phyloP scores from a whole-genome alignment of 2,329 filamentous ascomycete genomes.

The Domatiomyces globalis region DNA sequence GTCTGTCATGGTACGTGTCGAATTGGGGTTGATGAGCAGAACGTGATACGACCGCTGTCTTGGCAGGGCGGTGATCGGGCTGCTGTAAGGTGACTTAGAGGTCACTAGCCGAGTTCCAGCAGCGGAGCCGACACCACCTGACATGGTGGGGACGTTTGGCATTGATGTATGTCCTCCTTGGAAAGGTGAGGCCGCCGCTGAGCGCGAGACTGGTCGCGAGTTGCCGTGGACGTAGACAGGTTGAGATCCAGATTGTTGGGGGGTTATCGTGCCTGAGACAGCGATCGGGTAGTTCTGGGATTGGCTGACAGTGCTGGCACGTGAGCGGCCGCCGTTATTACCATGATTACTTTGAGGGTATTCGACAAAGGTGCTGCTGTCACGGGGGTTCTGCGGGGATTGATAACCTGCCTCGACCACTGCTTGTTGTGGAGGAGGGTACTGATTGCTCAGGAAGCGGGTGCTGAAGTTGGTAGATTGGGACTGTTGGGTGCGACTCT shows the following conservation, averaged over 20 bases:
- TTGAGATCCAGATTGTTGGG: slow-evolving; percentile 9
- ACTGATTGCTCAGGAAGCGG: slow-evolving; percentile 13
- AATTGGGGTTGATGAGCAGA: slow-evolving; percentile 37
- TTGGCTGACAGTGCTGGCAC: slow-evolving; percentile 15
- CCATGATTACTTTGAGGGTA: not conserved
- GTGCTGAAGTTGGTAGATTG: slow-evolving; percentile 2
- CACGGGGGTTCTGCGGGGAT: not conserved
- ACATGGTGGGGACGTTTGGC: slow-evolving; percentile 6
- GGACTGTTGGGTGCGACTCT: slow-evolving; percentile 1
- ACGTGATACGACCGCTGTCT: slow-evolving; percentile 21
- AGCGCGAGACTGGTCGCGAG: slow-evolving; percentile 14
- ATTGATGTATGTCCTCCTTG: not conserved
- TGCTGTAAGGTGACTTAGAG: slow-evolving; percentile 16
- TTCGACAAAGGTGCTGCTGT: slow-evolving; percentile 1
- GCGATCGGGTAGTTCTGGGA: slow-evolving; percentile 12
- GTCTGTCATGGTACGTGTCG: slow-evolving; percentile 34
- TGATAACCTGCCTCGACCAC: not conserved
- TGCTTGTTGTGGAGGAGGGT: slow-evolving; percentile 8
- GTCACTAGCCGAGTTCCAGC: slow-evolving; percentile 10
- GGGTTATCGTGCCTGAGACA: not conserved
- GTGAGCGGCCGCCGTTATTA: slow-evolving; percentile 6
- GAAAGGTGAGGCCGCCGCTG: slow-evolving; percentile 1
- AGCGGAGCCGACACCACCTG: slow-evolving; percentile 2
- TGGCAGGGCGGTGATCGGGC: slow-evolving; percentile 14
- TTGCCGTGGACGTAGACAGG: slow-evolving; percentile 6